phyloP scores from a whole-genome alignment of 2,329 filamentous ascomycete species.

The Phialocephala sp. region DNA sequence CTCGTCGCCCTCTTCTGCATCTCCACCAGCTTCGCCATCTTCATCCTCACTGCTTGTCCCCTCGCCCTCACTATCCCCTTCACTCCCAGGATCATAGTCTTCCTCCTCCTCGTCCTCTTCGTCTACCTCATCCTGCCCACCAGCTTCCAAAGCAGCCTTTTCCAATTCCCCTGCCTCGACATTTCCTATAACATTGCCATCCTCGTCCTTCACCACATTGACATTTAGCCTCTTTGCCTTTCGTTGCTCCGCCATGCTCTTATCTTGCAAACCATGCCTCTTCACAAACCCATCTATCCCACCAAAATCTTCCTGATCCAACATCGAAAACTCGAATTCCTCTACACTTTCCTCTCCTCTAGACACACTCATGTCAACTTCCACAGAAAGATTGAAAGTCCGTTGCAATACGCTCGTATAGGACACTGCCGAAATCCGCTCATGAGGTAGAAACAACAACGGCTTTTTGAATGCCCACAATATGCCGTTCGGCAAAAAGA shows the following conservation, averaged over 20 bases:
- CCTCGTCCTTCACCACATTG: conserved; percentile 53
- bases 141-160: conserved; percentile 44
- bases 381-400: conserved; percentile 71
- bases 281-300: conserved; percentile 69
- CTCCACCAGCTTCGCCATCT: conserved; percentile 49
- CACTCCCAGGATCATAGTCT: conserved; percentile 47
- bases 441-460: conserved; percentile 66
- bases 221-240: conserved; percentile 67
- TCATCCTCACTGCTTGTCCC: conserved; percentile 34
- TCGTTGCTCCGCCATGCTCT: conserved; percentile 71
- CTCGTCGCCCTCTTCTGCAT: conserved; percentile 32
- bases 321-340: conserved; percentile 71
- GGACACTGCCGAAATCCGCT: conserved; percentile 65
- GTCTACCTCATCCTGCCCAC: conserved; percentile 65
- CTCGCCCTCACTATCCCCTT: conserved; percentile 39
- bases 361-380: conserved; percentile 54
- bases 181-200: conserved; percentile 47
- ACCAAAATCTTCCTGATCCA: conserved; percentile 71
- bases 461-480: conserved; percentile 76
- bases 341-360: conserved; percentile 52
- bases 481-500: conserved; percentile 70
- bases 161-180: conserved; percentile 44
- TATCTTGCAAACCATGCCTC: conserved; percentile 65
- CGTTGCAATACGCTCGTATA: conserved; percentile 71
- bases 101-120: conserved; percentile 63